Evolutionary conservation across 1,139 yeast species (phyloP), one percentile per base, ranked within the genome.

Genomic region (Scheffersomyces parashehatae): DNA sequence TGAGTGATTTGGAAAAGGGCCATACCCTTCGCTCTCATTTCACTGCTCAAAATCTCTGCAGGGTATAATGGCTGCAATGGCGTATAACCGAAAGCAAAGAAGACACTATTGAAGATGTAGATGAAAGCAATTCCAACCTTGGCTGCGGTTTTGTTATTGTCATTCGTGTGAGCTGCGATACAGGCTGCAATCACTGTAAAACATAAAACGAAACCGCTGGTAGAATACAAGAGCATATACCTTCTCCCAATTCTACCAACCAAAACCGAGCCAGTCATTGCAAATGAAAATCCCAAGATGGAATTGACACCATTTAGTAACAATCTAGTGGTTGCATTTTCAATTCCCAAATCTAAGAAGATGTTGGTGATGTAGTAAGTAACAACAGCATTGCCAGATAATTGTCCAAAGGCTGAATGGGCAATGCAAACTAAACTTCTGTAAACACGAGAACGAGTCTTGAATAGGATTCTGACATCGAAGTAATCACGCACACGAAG

Each of bases 41-140:
- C 49, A 35, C 50, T 53, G 28, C 53, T 46, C 15, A 51, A 40
- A 10, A 56, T 47, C 45, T 57, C 62, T 4, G 58, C 44, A 4
- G 60, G 59, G 35, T 56, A 56, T n/a, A 55, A 45, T 28, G 58
- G 58, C 40, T 55, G 61, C 45, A 56, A 45, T 9, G 59, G 58
- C 8, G 60, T 56, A 31, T 53, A 49, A 1, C 52, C 55, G 44
- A 55, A 55, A 12, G 59, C 49, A 39, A 56, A 58, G 34, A 52
- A 30, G 5, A 30, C 48, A 12, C 52, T 55, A n/a, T 51, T 56
- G 39, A 56, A 57, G 20, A 56, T 41, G 36, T 54, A 56, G 20
- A 56, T 53, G 40, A 56, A 55, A 3, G 53, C 56, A 39, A 56
- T 43, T 24, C 56, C 51, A n/a, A 38, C 47, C 11, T 48, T 48